Conservation (phyloP, 2,329 filamentous ascomycete species). For the Aspergillus amoenus region DNA sequence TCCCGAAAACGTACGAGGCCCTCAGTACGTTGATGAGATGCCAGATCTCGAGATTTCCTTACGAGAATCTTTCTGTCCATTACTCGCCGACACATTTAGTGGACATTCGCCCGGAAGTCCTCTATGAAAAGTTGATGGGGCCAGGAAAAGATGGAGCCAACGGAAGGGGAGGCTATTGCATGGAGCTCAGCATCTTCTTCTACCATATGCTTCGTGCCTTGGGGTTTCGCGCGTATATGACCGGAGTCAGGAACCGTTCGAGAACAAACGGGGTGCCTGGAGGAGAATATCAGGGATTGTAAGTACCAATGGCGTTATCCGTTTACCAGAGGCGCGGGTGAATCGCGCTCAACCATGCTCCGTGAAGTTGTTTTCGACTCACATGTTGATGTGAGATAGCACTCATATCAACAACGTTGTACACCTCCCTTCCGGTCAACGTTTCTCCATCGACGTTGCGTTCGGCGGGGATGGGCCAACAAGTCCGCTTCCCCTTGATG, state of each 20-base stretch:
- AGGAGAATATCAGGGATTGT: constrained; percentile 29
- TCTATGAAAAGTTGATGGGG: constrained; percentile 53
- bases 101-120: constrained; percentile 46
- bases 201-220: constrained; percentile 52
- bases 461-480: constrained; percentile 64
- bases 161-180: constrained; percentile 59
- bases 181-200: constrained; percentile 59
- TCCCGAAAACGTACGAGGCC: constrained; percentile 38
- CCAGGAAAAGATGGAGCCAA: constrained; percentile 18
- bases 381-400: constrained; percentile 26
- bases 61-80: constrained; percentile 58
- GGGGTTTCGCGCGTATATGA: constrained; percentile 54
- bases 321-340: neutral
- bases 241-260: constrained; percentile 48
- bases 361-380: neutral
- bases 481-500: constrained; percentile 52
- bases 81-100: constrained; percentile 46
- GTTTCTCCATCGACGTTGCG: constrained; percentile 57
- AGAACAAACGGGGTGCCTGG: constrained; percentile 26
- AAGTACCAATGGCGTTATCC: neutral
- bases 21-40: constrained; percentile 39
- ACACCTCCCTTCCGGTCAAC: constrained; percentile 45
- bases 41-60: constrained; percentile 54
- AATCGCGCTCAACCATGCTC: neutral
- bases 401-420: constrained; percentile 60